These are phyloP conservation scores for Sordariomycetes sp. DNA, from an alignment of 2,329 filamentous ascomycete species.

Conservation along the genomic window DNA sequence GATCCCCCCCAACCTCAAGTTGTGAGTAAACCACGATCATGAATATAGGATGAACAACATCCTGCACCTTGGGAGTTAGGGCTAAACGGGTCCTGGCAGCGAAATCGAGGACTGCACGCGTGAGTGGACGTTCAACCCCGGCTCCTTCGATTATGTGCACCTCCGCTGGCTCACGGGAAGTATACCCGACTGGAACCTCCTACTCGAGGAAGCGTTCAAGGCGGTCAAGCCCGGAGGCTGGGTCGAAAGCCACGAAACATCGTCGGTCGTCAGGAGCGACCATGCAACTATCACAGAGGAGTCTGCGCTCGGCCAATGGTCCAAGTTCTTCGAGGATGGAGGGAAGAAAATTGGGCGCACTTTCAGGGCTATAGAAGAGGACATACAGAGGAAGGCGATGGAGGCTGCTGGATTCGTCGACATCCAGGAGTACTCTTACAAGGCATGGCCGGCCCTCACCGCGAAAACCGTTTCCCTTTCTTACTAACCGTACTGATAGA, in stretches of 20 bases:
- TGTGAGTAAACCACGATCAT: conserved; percentile 7
- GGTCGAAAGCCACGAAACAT: conserved; percentile 18
- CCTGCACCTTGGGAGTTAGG: background rate
- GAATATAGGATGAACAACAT: background rate
- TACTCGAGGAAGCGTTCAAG: conserved; percentile 38
- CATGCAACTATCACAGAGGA: conserved; percentile 16
- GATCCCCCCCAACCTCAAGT: conserved; percentile 28
- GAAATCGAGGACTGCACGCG: conserved; percentile 21
- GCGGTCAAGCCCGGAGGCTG: conserved; percentile 32
- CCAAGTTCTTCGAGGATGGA: conserved; percentile 15
- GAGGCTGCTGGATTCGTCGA: conserved; percentile 13
- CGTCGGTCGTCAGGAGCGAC: conserved; percentile 24
- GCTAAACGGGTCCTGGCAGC: background rate
- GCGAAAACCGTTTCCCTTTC: background rate
- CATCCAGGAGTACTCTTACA: conserved; percentile 2
- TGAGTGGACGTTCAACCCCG: conserved; percentile 30
- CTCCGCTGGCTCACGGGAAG: conserved; percentile 45
- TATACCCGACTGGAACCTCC: conserved; percentile 41
- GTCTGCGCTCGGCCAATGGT: conserved; percentile 16
- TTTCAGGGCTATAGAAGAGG: conserved; percentile 14
- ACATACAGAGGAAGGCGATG: conserved; percentile 10
- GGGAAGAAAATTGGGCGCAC: conserved; percentile 17
- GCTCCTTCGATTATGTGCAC: conserved; percentile 48
- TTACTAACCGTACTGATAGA: background rate
- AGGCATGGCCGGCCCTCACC: conserved; percentile 3